Conservation (phyloP, 2,329 filamentous ascomycete species). For the Cytospora leucostoma region DNA sequence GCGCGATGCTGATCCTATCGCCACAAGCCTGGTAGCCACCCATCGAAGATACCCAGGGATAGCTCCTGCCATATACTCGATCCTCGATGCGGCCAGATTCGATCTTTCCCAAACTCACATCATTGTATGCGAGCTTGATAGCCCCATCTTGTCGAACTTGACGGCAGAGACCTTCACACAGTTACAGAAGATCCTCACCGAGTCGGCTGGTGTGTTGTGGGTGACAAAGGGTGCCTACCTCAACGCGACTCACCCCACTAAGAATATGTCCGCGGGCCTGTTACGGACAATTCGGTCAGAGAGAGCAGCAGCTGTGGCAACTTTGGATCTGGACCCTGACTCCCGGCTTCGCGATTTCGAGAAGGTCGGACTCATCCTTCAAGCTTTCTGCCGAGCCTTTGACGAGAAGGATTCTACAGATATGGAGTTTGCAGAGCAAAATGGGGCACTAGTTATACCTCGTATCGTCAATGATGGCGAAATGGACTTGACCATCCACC, state of each 20-base stretch:
- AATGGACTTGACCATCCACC: conserved; percentile 33
- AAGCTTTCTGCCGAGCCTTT: conserved; percentile 29
- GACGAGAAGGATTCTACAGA: conserved; percentile 27
- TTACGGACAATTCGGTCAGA: conserved; percentile 35
- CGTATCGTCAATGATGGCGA: conserved; percentile 31
- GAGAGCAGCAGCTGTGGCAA: conserved; percentile 28
- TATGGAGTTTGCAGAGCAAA: conserved; percentile 35
- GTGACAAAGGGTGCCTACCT: conserved; percentile 39
- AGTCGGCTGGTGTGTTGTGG: conserved; percentile 39
- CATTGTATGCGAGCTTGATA: conserved; percentile 32
- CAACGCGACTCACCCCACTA: conserved; percentile 33
- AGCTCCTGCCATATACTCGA: conserved; percentile 20
- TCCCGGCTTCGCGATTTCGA: conserved; percentile 22
- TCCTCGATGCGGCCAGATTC: conserved; percentile 24
- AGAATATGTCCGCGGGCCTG: conserved; percentile 34
- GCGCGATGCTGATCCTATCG: not conserved
- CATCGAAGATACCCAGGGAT: not conserved
- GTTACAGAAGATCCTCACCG: conserved; percentile 31
- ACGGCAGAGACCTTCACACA: conserved; percentile 25
- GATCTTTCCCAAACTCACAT: conserved; percentile 28
- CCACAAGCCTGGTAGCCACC: not conserved
- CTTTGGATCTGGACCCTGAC: conserved; percentile 32
- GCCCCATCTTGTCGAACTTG: conserved; percentile 29
- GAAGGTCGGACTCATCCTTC: conserved; percentile 29
- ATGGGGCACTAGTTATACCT: conserved; percentile 32